phyloP scores from a whole-genome alignment of 129 eudicot species.

The Cynara cardunculus region DNA sequence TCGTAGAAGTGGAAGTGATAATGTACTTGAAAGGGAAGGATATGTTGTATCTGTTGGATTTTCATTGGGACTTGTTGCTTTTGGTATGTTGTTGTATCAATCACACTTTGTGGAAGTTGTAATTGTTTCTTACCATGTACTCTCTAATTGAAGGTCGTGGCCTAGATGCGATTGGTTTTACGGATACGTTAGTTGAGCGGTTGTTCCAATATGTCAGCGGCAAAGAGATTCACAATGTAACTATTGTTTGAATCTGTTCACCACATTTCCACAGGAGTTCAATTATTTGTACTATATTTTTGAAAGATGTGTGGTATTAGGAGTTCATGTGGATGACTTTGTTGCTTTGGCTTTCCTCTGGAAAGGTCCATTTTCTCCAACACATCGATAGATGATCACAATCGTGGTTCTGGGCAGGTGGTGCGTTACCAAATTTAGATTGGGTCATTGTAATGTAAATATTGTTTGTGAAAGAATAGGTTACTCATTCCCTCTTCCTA shows the following conservation, averaged over 20 bases:
- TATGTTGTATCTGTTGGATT: constrained; percentile 96
- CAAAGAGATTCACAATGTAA: constrained; percentile 68
- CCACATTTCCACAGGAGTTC: constrained; percentile 13
- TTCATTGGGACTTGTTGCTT: constrained; percentile 89
- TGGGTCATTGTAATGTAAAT: not conserved
- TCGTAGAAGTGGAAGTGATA: constrained; percentile 98
- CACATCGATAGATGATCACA: constrained; percentile 56
- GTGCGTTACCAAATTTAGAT: constrained; percentile 4
- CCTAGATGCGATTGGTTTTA: constrained; percentile 63
- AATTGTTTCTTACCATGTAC: constrained; percentile 25
- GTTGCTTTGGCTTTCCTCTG: constrained; percentile 35
- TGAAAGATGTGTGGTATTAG: not conserved
- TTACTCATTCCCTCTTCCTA: constrained; percentile 11
- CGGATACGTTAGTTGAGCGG: constrained; percentile 73
- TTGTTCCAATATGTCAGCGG: constrained; percentile 74
- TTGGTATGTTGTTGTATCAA: constrained; percentile 49
- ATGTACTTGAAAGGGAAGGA: constrained; percentile 98
- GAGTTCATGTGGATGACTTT: constrained; percentile 25
- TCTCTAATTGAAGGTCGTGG: constrained; percentile 69
- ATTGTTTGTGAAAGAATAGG: not conserved
- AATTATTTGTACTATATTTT: not conserved
- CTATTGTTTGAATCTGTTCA: constrained; percentile 14
- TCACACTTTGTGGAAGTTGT: constrained; percentile 4
- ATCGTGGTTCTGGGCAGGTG: constrained; percentile 87
- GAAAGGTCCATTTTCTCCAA: constrained; percentile 43